Evolutionary conservation across 2,329 filamentous ascomycete species (phyloP), one percentile per base, ranked within the genome.

Genomic region (Spiromastix sp.): DNA sequence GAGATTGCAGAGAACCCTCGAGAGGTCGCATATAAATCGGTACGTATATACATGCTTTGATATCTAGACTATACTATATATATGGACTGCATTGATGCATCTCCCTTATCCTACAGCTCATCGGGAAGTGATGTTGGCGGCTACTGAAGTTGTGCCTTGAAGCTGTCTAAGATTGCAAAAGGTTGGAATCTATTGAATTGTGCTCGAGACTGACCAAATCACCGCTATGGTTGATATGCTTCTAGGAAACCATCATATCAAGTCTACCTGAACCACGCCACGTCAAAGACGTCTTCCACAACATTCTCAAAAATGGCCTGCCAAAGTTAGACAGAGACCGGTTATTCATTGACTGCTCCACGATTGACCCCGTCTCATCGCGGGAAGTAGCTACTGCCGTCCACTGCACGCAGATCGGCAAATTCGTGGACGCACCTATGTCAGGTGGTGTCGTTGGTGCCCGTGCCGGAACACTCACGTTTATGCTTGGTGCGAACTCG

Each of bases 371-470:
- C 0, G 77, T 77, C 20, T 85, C 86, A 2, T 95, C 87, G 1
- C 76, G 76, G 25, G 72, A 77, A 45, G 80, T 96, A 4, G 85
- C 86, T 15, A 68, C 77, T 41, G 70, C 72, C 16, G 79, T 93
- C 2, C 72, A 68, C 38, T 72, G 72, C 4, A 75, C 76, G 1
- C 68, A 74, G 1, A 73, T 81, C 53, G 84, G 84, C 35, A 71
- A 70, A 34, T 95, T 96, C 52, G 79, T 95, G 39, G 91, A 98
- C 55, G 89, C 91, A 3, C 91, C 91, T 29, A 94, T 98, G 81
- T 96, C 89, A 0, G 91, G 91, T 31, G 91, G 91, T 33, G 87
- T 95, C 0, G 85, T 96, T 4, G 91, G 89, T 28, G 91, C 91
- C 8, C 70, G 77, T 4, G 85, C 85, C 9, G 91, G 82, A 21